Evolutionary conservation across 2,329 filamentous ascomycete species (phyloP), one percentile per base, ranked within the genome.

Genomic region (Talaromyces amestolkiae): DNA sequence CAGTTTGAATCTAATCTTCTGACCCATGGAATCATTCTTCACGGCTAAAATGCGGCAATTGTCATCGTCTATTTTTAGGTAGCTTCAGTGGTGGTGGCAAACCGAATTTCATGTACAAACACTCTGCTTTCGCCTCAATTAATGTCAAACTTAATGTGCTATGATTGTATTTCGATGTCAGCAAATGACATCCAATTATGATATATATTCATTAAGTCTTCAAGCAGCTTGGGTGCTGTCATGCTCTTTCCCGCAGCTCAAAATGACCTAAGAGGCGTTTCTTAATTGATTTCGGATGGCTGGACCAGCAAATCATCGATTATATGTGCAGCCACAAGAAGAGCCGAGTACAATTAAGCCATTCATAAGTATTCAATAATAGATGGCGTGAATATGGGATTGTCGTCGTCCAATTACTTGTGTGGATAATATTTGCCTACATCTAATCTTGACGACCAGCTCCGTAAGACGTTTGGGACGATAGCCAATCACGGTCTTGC

Each of bases 221-320:
- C 8, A n/a, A 8, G n/a, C 13, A 56, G 33, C 33, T 39, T 56
- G 3, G 53, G 13, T 39, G 13, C 24, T 22, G n/a, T 39, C 31
- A 37, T 17, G 53, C 17, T 10, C 31, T 54, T 17, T 31, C 1
- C n/a, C 53, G 33, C 22, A 11, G 11, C 27, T 33, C 15, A 24
- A 33, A 24, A 56, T 56, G 53, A 56, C n/a, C n/a, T 56, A 35
- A 56, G 53, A 56, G 53, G 53, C 53, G 37, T 56, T 56, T 56
- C 19, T 39, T 24, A 13, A 3, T 15, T 37, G 49, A 31, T 37
- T 22, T 5, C 27, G 53, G 53, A 56, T 56, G 11, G 13, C n/a
- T 13, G 15, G 53, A 56, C 53, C 53, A 56, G 6, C 33, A 39
- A 56, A 56, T 56, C 10, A 24, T 3, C 17, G 5, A 19, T 7